These are phyloP conservation scores for Cadophora sp. DNA, from an alignment of 2,329 filamentous ascomycete genomes.

Conservation along the genomic window DNA sequence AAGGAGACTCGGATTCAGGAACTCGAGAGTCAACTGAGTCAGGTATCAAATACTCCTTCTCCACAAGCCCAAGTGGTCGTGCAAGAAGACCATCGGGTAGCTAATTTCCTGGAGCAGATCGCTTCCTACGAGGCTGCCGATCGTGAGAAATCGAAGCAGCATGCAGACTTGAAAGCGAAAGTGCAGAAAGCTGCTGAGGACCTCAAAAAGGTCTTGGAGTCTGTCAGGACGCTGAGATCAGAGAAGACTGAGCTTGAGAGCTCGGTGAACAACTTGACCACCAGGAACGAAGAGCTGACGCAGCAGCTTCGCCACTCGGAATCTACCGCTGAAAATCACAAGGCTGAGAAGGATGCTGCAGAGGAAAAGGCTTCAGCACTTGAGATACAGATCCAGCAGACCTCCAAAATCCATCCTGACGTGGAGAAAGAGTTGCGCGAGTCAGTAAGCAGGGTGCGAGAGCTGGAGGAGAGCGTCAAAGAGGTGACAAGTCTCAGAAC, in stretches of 20 bases:
- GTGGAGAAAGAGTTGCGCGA: background rate
- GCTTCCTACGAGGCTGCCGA: background rate
- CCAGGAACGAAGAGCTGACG: background rate
- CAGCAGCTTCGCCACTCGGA: background rate
- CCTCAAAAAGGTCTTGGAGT: background rate
- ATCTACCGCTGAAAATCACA: background rate
- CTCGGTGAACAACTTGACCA: background rate
- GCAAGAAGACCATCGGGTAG: background rate
- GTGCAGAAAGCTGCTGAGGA: background rate
- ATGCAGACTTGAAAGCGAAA: background rate
- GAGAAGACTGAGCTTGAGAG: background rate
- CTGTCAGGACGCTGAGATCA: background rate
- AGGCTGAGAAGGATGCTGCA: background rate
- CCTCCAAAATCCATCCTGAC: background rate
- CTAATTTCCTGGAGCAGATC: background rate
- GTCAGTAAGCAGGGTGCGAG: background rate
- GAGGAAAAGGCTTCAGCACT: background rate
- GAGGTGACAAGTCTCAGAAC: background rate
- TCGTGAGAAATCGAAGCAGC: background rate
- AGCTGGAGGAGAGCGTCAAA: background rate
- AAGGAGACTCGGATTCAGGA: background rate
- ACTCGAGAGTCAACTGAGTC: background rate
- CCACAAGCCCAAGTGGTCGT: background rate
- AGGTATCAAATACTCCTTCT: background rate
- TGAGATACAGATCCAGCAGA: background rate